Evolutionary conservation across 306 rosid species (phyloP).

Genomic region (Arachis stenosperma): DNA sequence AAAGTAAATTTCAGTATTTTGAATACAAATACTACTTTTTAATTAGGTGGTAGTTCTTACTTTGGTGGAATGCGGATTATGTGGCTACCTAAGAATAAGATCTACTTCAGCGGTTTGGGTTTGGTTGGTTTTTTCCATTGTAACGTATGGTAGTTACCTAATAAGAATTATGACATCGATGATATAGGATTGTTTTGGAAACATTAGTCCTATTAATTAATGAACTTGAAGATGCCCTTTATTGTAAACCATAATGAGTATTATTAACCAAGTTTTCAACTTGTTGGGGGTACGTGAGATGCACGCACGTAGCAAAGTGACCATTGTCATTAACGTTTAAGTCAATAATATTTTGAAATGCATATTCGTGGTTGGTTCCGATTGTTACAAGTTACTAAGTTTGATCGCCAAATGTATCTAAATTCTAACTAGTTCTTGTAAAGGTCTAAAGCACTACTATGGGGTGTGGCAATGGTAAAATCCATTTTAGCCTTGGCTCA

Average conservation of each 20-base stretch:
- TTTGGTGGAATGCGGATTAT: slow-evolving; percentile 40
- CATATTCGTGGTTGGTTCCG: slow-evolving; percentile 6
- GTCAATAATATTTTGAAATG: not conserved
- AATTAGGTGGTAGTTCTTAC: slow-evolving; percentile 33
- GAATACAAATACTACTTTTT: no score
- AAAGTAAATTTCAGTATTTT: no score
- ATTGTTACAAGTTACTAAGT: not conserved
- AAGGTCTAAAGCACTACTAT: not conserved
- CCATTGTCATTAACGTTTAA: not conserved
- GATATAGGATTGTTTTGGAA: not conserved
- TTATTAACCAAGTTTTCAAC: not conserved
- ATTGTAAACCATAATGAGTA: slow-evolving; percentile 1
- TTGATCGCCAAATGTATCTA: slow-evolving; percentile 3
- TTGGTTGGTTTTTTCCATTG: slow-evolving; percentile 35
- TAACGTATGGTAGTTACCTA: not conserved
- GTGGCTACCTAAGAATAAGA: slow-evolving; percentile 33
- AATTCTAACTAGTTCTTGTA: not conserved
- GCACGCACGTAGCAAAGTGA: not conserved
- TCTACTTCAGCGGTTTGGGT: slow-evolving; percentile 41
- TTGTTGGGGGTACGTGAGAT: not conserved
- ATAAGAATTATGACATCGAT: not conserved
- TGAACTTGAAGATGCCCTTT: not conserved
- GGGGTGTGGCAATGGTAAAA: not conserved
- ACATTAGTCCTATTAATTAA: not conserved
- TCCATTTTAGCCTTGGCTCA: not conserved